Percentiles rank a stretch among this genome's conserved stretches.
These are phyloP conservation scores for Tetrahymena malaccensis DNA, from an alignment of 73 alveolate species.

Conservation along the genomic window DNA sequence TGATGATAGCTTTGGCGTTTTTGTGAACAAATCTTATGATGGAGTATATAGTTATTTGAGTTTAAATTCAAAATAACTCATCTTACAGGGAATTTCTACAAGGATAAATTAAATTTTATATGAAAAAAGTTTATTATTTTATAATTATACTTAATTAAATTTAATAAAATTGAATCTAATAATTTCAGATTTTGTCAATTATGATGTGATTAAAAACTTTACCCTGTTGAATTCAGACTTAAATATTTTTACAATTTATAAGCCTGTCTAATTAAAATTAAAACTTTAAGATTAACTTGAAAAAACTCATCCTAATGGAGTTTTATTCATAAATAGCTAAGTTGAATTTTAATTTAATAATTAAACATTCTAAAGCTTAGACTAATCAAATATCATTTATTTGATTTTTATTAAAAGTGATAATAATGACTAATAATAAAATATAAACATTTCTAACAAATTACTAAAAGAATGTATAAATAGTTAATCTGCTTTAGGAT, in stretches of 20 bases:
- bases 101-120: not conserved
- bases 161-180: not conserved
- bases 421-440: not conserved
- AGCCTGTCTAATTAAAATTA: not conserved
- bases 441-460: not conserved
- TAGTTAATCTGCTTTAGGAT: not conserved
- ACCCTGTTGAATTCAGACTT: not conserved
- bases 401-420: not conserved
- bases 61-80: not conserved
- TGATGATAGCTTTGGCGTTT: not conserved
- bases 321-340: not conserved
- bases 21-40: not conserved
- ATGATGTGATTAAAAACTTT: not conserved
- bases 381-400: not conserved
- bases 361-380: not conserved
- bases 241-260: not conserved
- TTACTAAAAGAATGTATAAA: not conserved
- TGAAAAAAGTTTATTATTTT: not conserved
- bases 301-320: not conserved
- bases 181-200: not conserved
- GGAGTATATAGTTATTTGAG: not conserved
- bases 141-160: not conserved
- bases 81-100: not conserved
- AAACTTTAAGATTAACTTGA: not conserved
- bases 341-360: not conserved